Conservation (phyloP, 2,329 filamentous ascomycete species). For the Colletotrichum noveboracense region DNA sequence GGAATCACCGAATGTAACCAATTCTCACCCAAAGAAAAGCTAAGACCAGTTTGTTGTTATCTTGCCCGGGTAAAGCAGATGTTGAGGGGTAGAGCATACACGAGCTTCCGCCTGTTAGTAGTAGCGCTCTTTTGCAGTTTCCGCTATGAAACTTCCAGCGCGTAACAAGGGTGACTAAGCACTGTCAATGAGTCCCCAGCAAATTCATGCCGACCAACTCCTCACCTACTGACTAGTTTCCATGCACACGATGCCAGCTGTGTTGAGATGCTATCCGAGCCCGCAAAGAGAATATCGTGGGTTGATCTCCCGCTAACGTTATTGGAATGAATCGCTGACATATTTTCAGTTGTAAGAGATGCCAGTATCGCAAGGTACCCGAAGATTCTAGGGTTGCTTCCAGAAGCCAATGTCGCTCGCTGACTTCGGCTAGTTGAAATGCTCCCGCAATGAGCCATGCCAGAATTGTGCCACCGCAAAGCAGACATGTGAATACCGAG, state of each 20-base stretch:
- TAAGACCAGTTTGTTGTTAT: neutral
- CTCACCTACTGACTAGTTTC: neutral
- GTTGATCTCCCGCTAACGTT: neutral
- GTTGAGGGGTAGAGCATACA: neutral
- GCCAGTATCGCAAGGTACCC: neutral
- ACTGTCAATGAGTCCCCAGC: neutral
- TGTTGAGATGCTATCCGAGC: neutral
- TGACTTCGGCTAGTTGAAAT: conserved; percentile 11
- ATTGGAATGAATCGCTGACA: too few relatives aligned
- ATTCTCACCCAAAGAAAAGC: too few relatives aligned
- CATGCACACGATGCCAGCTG: neutral
- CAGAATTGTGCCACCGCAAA: conserved; percentile 5
- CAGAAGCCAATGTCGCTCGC: neutral
- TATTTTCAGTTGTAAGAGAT: neutral
- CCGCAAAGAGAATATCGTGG: neutral
- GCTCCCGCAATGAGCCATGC: conserved; percentile 22
- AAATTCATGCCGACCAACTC: neutral
- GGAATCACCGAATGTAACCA: too few relatives aligned
- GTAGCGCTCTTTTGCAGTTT: neutral
- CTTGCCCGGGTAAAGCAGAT: neutral
- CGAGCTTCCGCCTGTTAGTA: neutral
- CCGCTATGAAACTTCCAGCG: neutral
- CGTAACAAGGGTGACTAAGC: neutral
- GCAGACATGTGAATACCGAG: conserved; percentile 19
- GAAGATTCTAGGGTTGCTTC: neutral